A percentile compares a stretch with the other conserved stretches of the same genome.
Conservation (phyloP, 352 stramenopile genomes). For the Hyaloperonospora arabidopsidis region DNA sequence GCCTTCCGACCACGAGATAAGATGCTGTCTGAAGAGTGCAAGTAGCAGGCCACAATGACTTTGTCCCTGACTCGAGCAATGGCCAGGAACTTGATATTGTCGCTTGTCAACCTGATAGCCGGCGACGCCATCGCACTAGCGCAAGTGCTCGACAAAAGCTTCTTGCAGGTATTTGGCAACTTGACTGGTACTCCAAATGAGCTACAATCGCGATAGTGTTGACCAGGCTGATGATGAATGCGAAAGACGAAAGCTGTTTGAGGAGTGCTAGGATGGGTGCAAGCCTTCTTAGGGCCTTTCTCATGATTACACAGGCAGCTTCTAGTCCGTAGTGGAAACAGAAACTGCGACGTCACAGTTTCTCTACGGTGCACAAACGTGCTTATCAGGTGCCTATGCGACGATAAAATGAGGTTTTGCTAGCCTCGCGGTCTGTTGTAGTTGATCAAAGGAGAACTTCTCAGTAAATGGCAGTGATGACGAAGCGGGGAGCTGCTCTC, state of each 20-base stretch:
- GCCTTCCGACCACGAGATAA: constrained; percentile 29
- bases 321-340: too few relatives aligned
- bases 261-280: too few relatives aligned
- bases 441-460: constrained; percentile 31
- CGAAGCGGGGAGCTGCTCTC: constrained; percentile 46
- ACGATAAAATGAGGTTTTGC: constrained; percentile 33
- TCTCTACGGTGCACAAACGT: neutral
- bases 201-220: too few relatives aligned
- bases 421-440: constrained; percentile 30
- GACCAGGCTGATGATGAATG: neutral
- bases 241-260: neutral
- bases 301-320: too few relatives aligned
- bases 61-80: neutral
- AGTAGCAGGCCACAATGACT: constrained; percentile 2
- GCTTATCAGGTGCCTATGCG: constrained; percentile 9
- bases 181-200: constrained; percentile 8
- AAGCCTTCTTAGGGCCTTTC: too few relatives aligned
- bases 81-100: constrained; percentile 34
- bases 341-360: too few relatives aligned
- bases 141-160: too few relatives aligned
- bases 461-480: constrained; percentile 31
- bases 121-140: too few relatives aligned
- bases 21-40: constrained; percentile 4
- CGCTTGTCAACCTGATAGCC: constrained; percentile 58
- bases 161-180: too few relatives aligned